Percentiles rank a stretch among this genome's conserved stretches.
Evolutionary conservation across 2,329 filamentous ascomycete species (phyloP).

Genomic region (Eurotiales sp.): DNA sequence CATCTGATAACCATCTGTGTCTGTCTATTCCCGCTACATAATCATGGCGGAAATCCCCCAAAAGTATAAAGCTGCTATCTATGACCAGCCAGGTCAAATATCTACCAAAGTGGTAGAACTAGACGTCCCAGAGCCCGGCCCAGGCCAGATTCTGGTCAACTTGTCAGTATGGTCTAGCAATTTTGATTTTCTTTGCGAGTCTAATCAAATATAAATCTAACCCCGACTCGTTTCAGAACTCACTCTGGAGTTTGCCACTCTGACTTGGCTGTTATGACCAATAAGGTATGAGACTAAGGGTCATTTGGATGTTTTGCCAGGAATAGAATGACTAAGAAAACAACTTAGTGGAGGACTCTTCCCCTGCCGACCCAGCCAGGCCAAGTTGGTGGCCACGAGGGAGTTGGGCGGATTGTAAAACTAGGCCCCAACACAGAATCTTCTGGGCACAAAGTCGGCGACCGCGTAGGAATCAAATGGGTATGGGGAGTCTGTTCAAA

Average conservation of each 20-base stretch:
- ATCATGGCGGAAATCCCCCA: constrained; percentile 44
- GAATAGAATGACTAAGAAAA: no score
- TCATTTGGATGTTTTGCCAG: background rate
- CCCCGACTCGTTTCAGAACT: constrained; percentile 41
- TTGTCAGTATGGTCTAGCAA: no score
- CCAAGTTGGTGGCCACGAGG: constrained; percentile 68
- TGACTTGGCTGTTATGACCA: constrained; percentile 57
- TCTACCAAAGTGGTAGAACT: constrained; percentile 62
- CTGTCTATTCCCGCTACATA: no score
- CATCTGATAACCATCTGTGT: constrained; percentile 6
- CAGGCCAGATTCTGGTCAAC: constrained; percentile 61
- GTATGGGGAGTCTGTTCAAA: constrained; percentile 55
- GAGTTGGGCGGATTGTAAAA: constrained; percentile 62
- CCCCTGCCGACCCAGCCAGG: constrained; percentile 57
- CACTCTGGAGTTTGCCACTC: constrained; percentile 65
- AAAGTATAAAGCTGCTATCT: constrained; percentile 61
- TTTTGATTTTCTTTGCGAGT: no score
- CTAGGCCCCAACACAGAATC: constrained; percentile 58
- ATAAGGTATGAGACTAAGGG: constrained; percentile 24
- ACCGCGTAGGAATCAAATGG: constrained; percentile 70
- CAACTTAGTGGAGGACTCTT: constrained; percentile 55
- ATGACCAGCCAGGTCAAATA: constrained; percentile 62
- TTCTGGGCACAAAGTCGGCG: constrained; percentile 59
- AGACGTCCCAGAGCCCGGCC: constrained; percentile 61
- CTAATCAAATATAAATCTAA: no score